Percentiles rank a stretch among this genome's conserved stretches.
Conservation (phyloP, 1,284 basidiomycete species). For the Cryptococcus sp. region DNA sequence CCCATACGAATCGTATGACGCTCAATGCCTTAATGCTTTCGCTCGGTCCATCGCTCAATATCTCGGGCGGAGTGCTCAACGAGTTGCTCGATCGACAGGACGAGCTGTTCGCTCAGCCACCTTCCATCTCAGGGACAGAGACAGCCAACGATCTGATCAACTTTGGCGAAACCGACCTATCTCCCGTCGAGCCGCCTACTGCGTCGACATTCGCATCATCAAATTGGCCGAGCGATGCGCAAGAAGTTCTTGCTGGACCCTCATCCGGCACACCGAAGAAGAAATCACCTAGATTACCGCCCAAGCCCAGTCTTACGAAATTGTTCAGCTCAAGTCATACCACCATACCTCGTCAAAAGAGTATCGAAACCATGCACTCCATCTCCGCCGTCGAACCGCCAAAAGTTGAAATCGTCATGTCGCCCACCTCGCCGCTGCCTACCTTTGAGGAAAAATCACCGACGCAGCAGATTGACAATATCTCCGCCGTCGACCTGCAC, state of each 20-base stretch:
- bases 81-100: conserved; percentile 37
- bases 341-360: conserved; percentile 18
- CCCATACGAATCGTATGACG: conserved; percentile 46
- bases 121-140: conserved; percentile 20
- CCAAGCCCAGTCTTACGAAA: conserved; percentile 20
- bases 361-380: conserved; percentile 23
- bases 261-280: neutral
- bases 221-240: conserved; percentile 1
- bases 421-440: conserved; percentile 25
- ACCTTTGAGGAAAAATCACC: conserved; percentile 10
- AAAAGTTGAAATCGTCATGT: conserved; percentile 29
- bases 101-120: conserved; percentile 38
- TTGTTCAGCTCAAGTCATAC: conserved; percentile 15
- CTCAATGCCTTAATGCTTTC: conserved; percentile 47
- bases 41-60: conserved; percentile 46
- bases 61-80: conserved; percentile 38
- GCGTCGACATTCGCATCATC: conserved; percentile 2
- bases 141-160: conserved; percentile 35
- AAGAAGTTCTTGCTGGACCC: conserved; percentile 1
- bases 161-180: conserved; percentile 38
- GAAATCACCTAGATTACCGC: conserved; percentile 8
- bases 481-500: too few relatives aligned
- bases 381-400: conserved; percentile 31
- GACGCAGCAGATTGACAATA: neutral
- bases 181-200: conserved; percentile 13